Evolutionary conservation across 805 yeast genomes (phyloP).

Genomic region (Candida ovalis): DNA sequence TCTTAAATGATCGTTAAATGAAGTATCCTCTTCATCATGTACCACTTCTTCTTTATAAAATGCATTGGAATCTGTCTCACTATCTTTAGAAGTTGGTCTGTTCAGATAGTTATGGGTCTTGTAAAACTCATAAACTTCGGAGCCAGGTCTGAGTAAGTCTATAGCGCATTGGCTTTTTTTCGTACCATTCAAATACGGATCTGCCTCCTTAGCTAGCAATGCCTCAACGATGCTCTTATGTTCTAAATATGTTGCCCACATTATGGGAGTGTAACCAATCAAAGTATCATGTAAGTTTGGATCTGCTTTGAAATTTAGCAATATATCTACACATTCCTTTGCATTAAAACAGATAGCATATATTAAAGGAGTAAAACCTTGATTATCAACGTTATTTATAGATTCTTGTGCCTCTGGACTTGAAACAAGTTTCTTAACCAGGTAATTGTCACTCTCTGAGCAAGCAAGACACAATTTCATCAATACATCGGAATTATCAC

Average conservation of each 20-base stretch:
- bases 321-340: slow-evolving; percentile 43
- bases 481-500: slow-evolving; percentile 27
- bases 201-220: slow-evolving; percentile 62
- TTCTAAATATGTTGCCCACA: slow-evolving; percentile 80
- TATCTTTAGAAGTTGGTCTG: slow-evolving; percentile 5
- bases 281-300: slow-evolving; percentile 48
- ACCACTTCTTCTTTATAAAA: slow-evolving; percentile 19
- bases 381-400: slow-evolving; percentile 30
- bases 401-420: slow-evolving; percentile 14
- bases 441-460: slow-evolving; percentile 33
- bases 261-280: slow-evolving; percentile 61
- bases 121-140: slow-evolving; percentile 56
- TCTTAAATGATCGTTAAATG: slow-evolving; percentile 32
- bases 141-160: slow-evolving; percentile 52
- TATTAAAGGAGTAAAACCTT: slow-evolving; percentile 45
- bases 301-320: slow-evolving; percentile 41
- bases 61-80: slow-evolving; percentile 3
- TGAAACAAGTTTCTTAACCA: slow-evolving; percentile 27
- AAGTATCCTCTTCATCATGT: slow-evolving; percentile 16
- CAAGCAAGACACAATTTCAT: slow-evolving; percentile 37
- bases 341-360: slow-evolving; percentile 56
- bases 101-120: slow-evolving; percentile 45
- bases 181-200: slow-evolving; percentile 40
- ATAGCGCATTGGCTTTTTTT: slow-evolving; percentile 47
- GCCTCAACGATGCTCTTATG: slow-evolving; percentile 51